phyloP scores from a whole-genome alignment of 352 stramenopile genomes.

The Phytopythium montanum region DNA sequence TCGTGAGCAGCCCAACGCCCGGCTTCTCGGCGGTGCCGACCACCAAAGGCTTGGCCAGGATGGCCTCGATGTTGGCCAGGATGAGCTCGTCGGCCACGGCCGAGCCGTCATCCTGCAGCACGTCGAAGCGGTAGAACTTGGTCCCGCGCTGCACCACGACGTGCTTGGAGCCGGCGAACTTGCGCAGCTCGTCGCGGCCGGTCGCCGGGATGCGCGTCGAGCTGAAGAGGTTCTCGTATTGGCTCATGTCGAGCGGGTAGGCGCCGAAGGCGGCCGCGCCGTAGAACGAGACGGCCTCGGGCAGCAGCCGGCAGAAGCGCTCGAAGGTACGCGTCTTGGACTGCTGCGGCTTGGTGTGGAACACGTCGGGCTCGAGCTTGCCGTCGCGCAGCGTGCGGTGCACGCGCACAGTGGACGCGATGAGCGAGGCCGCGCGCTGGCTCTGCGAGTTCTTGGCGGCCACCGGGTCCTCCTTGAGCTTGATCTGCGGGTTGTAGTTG shows the following conservation, averaged over 20 bases:
- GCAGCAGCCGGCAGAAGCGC: slow-evolving; percentile 80
- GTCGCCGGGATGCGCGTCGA: slow-evolving; percentile 68
- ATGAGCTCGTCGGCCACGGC: slow-evolving; percentile 75
- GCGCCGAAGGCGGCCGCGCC: slow-evolving; percentile 77
- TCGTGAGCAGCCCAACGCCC: slow-evolving; percentile 77
- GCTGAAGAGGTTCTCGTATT: slow-evolving; percentile 89
- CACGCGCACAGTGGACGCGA: slow-evolving; percentile 81
- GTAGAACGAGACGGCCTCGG: slow-evolving; percentile 85
- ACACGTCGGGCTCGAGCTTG: slow-evolving; percentile 85
- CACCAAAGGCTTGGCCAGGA: slow-evolving; percentile 60
- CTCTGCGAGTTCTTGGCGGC: slow-evolving; percentile 82
- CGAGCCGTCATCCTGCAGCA: slow-evolving; percentile 59
- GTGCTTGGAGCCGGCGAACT: slow-evolving; percentile 58
- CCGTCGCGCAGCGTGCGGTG: slow-evolving; percentile 76
- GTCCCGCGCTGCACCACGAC: slow-evolving; percentile 82
- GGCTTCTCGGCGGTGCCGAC: slow-evolving; percentile 29
- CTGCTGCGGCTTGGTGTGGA: slow-evolving; percentile 84
- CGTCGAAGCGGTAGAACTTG: slow-evolving; percentile 88
- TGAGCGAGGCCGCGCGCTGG: slow-evolving; percentile 81
- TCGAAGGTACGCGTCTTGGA: slow-evolving; percentile 79
- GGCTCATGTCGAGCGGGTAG: slow-evolving; percentile 91
- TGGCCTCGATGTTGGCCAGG: slow-evolving; percentile 80
- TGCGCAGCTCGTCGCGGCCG: slow-evolving; percentile 71
- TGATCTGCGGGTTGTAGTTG: slow-evolving; percentile 92
- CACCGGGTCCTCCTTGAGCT: slow-evolving; percentile 81